Conservation (phyloP, 2,329 filamentous ascomycete species). For the Penicillium thymicola region DNA sequence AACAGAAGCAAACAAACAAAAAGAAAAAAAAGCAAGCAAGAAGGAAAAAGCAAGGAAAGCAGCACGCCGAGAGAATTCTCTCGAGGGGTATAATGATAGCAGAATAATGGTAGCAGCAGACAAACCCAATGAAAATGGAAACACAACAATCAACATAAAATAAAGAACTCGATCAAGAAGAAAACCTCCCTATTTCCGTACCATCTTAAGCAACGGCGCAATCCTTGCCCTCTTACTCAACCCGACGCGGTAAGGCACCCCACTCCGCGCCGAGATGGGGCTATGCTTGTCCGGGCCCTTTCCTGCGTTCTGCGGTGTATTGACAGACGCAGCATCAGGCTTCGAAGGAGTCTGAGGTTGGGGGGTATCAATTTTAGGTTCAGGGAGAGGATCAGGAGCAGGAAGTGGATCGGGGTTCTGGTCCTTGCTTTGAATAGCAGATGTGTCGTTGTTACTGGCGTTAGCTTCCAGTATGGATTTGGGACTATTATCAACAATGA, state of each 20-base stretch:
- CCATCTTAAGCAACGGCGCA: constrained; percentile 47
- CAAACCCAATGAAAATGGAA: not conserved
- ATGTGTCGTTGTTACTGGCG: not conserved
- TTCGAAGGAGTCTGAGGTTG: constrained; percentile 9
- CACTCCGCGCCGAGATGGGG: constrained; percentile 38
- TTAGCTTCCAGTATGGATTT: not conserved
- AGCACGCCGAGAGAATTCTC: constrained; percentile 6
- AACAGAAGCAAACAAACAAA: not conserved
- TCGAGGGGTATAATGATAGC: constrained; percentile 18
- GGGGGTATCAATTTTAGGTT: constrained; percentile 1
- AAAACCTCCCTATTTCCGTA: constrained; percentile 34
- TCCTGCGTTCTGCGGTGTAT: not conserved
- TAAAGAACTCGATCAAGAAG: not conserved
- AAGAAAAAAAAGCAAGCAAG: not conserved
- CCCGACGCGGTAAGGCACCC: constrained; percentile 47
- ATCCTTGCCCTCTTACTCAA: constrained; percentile 49
- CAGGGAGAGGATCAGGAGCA: not conserved
- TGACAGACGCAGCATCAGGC: not conserved
- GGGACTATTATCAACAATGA: constrained; percentile 1
- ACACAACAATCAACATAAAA: not conserved
- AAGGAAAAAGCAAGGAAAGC: too few species aligned
- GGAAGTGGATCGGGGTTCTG: constrained; percentile 5
- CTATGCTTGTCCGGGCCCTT: constrained; percentile 41
- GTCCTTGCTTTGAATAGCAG: not conserved
- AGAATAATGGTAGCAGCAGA: constrained; percentile 8